A percentile compares a stretch with the other conserved stretches of the same genome.
phyloP scores from a whole-genome alignment of 768 basidiomycete species.

The Tricholoma hemisulphureum region DNA sequence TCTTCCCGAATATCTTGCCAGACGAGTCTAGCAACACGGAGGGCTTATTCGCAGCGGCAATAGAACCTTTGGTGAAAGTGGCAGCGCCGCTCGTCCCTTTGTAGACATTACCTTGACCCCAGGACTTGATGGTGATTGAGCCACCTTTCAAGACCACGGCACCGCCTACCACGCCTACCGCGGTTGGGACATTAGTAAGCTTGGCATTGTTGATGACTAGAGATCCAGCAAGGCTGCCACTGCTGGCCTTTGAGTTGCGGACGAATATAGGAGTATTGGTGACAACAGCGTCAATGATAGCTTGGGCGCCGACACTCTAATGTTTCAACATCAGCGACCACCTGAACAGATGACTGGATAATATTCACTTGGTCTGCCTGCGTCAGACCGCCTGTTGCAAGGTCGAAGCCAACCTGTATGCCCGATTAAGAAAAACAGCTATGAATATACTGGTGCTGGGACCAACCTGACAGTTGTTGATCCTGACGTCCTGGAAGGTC shows the following conservation, averaged over 20 bases:
- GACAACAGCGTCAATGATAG: slow-evolving; percentile 63
- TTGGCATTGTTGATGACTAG: slow-evolving; percentile 64
- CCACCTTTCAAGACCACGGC: slow-evolving; percentile 48
- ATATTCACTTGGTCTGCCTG: slow-evolving; percentile 42
- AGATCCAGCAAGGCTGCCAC: slow-evolving; percentile 53
- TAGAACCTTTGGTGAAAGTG: slow-evolving; percentile 49
- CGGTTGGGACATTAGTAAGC: slow-evolving; percentile 58
- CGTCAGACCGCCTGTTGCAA: slow-evolving; percentile 47
- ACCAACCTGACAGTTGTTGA: slow-evolving; percentile 38
- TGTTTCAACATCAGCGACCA: too few species aligned
- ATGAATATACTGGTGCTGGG: slow-evolving; percentile 9
- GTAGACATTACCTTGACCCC: slow-evolving; percentile 41
- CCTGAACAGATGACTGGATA: background rate
- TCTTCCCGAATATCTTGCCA: slow-evolving; percentile 60
- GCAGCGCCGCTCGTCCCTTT: slow-evolving; percentile 44
- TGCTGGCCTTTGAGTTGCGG: slow-evolving; percentile 48
- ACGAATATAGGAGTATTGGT: slow-evolving; percentile 63
- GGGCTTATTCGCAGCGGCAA: slow-evolving; percentile 54
- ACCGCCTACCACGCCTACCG: slow-evolving; percentile 56
- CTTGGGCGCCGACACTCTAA: slow-evolving; percentile 59
- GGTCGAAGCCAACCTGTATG: slow-evolving; percentile 55
- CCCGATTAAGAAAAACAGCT: too few species aligned
- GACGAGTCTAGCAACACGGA: slow-evolving; percentile 50
- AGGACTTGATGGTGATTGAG: slow-evolving; percentile 58
- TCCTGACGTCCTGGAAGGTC: slow-evolving; percentile 45